phyloP scores from a whole-genome alignment of 192 early-diverging fungal species.

The Ambispora gerdemannii region DNA sequence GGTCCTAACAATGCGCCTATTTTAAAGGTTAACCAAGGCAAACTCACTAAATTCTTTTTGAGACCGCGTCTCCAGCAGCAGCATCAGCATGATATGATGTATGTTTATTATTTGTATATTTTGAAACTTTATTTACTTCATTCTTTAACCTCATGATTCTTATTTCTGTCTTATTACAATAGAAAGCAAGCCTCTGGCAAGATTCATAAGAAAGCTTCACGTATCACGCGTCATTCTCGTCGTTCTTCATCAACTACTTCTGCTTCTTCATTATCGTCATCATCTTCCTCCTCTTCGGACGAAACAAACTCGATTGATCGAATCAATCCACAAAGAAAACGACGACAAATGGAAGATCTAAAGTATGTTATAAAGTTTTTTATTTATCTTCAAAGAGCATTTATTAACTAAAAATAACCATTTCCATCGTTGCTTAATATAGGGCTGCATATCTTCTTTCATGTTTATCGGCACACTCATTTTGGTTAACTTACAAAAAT shows the following conservation, averaged over 20 bases:
- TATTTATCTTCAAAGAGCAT: too few species aligned
- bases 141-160: too few species aligned
- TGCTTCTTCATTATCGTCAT: background rate
- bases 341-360: constrained; percentile 26
- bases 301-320: background rate
- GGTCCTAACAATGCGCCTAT: constrained; percentile 28
- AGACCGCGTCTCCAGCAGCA: constrained; percentile 23
- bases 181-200: constrained; percentile 15
- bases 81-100: constrained; percentile 3
- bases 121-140: too few species aligned
- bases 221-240: constrained; percentile 16
- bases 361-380: constrained; percentile 3
- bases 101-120: constrained; percentile 1
- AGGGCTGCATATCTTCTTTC: constrained; percentile 29
- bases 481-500: constrained; percentile 30
- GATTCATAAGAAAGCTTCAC: constrained; percentile 24
- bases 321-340: constrained; percentile 17
- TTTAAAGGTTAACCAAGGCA: constrained; percentile 30
- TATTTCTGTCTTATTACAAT: too few species aligned
- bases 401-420: too few species aligned
- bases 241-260: background rate
- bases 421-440: too few species aligned
- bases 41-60: constrained; percentile 27
- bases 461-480: constrained; percentile 29
- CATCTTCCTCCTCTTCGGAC: constrained; percentile 9